A percentile compares a stretch with the other conserved stretches of the same genome.
Conservation (phyloP, 176 grass and related monocot species). For the Hordeum marinum region DNA sequence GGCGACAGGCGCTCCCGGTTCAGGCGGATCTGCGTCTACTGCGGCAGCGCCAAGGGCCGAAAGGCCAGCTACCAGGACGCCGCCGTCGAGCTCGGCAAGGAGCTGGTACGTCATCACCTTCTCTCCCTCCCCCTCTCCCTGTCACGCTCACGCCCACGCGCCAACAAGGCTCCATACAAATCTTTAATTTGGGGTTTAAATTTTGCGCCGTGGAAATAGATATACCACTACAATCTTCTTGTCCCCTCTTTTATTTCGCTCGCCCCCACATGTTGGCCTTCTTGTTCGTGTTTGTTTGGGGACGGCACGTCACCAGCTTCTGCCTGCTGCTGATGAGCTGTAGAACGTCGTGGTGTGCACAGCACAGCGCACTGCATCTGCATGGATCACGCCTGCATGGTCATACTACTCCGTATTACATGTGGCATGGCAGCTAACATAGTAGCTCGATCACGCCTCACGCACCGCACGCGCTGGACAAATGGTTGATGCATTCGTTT, state of each 20-base stretch:
- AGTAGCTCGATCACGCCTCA: background rate
- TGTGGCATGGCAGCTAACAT: background rate
- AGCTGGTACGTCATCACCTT: conserved; percentile 47
- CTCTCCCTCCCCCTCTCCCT: background rate
- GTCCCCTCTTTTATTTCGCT: background rate
- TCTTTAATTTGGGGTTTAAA: background rate
- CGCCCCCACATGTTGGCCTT: background rate
- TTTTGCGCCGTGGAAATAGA: too few relatives aligned
- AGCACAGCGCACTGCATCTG: conserved; percentile 20
- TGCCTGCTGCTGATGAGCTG: conserved; percentile 40
- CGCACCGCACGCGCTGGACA: background rate
- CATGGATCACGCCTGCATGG: conserved; percentile 37
- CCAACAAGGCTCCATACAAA: background rate
- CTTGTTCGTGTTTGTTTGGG: background rate
- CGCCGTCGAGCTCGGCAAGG: conserved; percentile 73
- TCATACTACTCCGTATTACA: background rate
- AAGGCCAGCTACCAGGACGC: conserved; percentile 84
- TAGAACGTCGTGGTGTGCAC: conserved; percentile 17
- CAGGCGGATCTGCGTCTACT: conserved; percentile 90
- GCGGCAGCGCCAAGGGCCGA: conserved; percentile 76
- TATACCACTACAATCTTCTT: background rate
- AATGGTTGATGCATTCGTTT: background rate
- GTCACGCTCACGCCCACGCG: background rate
- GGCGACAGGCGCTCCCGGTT: conserved; percentile 50
- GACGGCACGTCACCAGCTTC: background rate